Base-by-base conservation (phyloP, 148 eudicot genomes). In the Diospyros kaki region DNA sequence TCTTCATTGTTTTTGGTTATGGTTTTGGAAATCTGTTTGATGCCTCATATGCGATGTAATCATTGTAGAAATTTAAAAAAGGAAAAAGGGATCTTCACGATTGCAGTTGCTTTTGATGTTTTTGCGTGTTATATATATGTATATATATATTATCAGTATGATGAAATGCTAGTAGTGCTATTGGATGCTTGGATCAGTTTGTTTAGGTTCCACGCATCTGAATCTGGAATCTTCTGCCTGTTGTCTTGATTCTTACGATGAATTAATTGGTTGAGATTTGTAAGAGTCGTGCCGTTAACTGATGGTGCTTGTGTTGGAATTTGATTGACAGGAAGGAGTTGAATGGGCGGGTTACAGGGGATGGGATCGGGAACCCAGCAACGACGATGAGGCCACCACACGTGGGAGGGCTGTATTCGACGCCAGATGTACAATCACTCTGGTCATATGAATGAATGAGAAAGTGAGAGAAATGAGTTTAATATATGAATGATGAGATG, bases 341-440 rank as follows among this genome's bases (percentile, higher is more conserved):
- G 89, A 75, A 74, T 73, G 80, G 81, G 74, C 85, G 77, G 59
- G 83, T 85, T 55, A 75, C 86, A 28, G 83, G 87, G 65, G 97
- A 87, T 76, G 80, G 84, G 58, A 53, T 75, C 73, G 89, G 90
- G 68, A 87, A 79, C 70, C 73, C 89, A 61, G 84, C 93, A n/a
- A 68, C 72, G 52, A 71, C 81, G 66, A 91, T 77, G 28, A 28
- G 28, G 28, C 28, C 28, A 83, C 78, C 90, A n/a, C 86, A 87
- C 78, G 76, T 89, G 69, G 97, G 93, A 80, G 95, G 98, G 60
- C 80, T 92, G 67, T 90, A 90, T 81, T 85, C 97, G 55, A 77
- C 90, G 59, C 84, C 94, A 73, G 89, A 94, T 94, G 95, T 88
- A 90, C 97, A 89, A 80, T 89, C 93, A 63, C 85, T 92, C 83